Percentiles rank a stretch among this genome's conserved stretches.
These are phyloP conservation scores for Zygoascus ofunaensis DNA, from an alignment of 805 yeast species.

Conservation along the genomic window DNA sequence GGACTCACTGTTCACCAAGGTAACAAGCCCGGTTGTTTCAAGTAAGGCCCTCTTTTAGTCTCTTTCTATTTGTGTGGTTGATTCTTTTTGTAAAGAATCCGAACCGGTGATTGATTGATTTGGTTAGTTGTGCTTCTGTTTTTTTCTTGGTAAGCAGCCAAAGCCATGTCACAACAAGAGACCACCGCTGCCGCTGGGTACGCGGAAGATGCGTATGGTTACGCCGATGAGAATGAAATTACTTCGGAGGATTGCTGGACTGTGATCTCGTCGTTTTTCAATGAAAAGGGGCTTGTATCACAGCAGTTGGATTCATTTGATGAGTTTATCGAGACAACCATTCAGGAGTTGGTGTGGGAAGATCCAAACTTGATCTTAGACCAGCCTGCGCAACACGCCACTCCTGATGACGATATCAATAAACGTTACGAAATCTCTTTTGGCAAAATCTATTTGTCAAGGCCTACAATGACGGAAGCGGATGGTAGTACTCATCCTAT, in stretches of 20 bases:
- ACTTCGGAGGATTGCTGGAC: constrained; percentile 99
- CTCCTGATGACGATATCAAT: constrained; percentile 81
- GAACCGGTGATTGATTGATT: not conserved
- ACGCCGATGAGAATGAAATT: constrained; percentile 63
- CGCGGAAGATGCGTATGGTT: constrained; percentile 47
- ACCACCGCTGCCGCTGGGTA: constrained; percentile 9
- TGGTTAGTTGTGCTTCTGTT: not conserved
- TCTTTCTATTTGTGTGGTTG: constrained; percentile 1
- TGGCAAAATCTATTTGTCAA: constrained; percentile 92
- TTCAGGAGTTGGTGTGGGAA: constrained; percentile 94
- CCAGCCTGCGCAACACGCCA: constrained; percentile 96
- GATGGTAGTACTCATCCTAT: constrained; percentile 99
- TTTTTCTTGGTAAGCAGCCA: not conserved
- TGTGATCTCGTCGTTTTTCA: constrained; percentile 91
- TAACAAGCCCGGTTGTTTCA: not conserved
- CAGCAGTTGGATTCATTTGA: constrained; percentile 98
- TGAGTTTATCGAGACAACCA: constrained; percentile 92
- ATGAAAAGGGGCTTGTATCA: constrained; percentile 92
- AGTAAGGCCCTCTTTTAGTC: too few species aligned
- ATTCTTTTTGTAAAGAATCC: not conserved
- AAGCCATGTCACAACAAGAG: not conserved
- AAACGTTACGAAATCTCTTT: constrained; percentile 94
- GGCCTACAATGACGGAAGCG: constrained; percentile 98
- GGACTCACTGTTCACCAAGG: not conserved
- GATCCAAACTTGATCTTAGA: constrained; percentile 89